Evolutionary conservation across 108 stramenopile species (phyloP), one percentile per base, ranked within the genome.

Genomic region (Fistulifera solaris): DNA sequence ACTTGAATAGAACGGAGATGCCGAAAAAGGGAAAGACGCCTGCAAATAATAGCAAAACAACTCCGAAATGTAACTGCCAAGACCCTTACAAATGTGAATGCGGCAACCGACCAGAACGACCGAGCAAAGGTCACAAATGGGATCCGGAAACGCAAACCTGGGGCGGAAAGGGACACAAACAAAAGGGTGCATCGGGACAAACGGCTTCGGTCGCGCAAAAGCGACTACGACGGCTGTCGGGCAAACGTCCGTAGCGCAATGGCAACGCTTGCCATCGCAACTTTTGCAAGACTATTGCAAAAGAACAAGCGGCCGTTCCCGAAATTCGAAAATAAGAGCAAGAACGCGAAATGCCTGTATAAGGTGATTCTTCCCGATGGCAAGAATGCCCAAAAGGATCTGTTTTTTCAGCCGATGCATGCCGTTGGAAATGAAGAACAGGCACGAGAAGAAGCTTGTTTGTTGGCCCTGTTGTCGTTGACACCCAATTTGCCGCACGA

Each of bases 131-230:
- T 0, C 85, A 89, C 67, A 77, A 75, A 57, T 93, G 88, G 88
- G 84, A 94, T 66, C 72, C 76, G 8, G 68, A 57, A 49, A 63
- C 71, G 0, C 84, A 90, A 54, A 55, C 70, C 46, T 90, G 88
- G 87, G 85, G 80, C 22, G 93, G 93, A 27, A 90, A 90, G 52
- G 88, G 88, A 0, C 88, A 90, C 72, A 86, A 83, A 49, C 85
- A 87, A 72, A 85, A 83, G 63, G 92, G 87, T 1, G 83, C 67
- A 8, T 76, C 83, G 1, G 77, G 81, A 43, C 85, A 84, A 63
- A 62, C 68, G 11, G 64, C 81, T 7, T 27, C 48, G 11, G 56
- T 73, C 2, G 73, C 70, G 52, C 67, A 31, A 66, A 70, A 39
- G 81, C 74, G 3, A 68, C 72, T 40, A 67, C 85, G 1, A 89